phyloP scores from a whole-genome alignment of 805 yeast species.

The Suhomyces sp. region DNA sequence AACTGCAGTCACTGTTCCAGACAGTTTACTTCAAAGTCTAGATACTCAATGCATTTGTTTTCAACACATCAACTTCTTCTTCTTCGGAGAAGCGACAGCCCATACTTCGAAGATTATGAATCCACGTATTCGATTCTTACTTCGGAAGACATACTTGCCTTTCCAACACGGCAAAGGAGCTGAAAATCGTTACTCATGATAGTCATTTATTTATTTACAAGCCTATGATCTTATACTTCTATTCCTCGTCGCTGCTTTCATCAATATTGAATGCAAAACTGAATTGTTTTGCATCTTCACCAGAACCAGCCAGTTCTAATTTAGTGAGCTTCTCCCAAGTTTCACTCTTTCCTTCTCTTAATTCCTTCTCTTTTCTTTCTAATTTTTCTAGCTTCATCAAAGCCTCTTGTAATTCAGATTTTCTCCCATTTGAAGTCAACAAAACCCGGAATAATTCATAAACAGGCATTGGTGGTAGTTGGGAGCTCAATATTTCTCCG shows the following conservation, averaged over 20 bases:
- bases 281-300: constrained; percentile 15
- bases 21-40: too few relatives aligned
- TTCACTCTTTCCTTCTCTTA: constrained; percentile 41
- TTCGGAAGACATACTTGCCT: neutral
- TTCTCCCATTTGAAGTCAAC: constrained; percentile 40
- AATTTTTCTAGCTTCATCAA: constrained; percentile 30
- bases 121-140: neutral
- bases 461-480: constrained; percentile 52
- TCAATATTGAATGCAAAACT: constrained; percentile 34
- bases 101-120: neutral
- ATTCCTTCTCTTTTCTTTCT: constrained; percentile 30
- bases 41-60: too few relatives aligned
- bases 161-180: too few relatives aligned
- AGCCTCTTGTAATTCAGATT: constrained; percentile 31
- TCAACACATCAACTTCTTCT: too few relatives aligned
- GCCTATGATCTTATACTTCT: too few relatives aligned
- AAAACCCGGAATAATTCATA: constrained; percentile 59
- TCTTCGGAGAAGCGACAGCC: too few relatives aligned
- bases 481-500: constrained; percentile 47
- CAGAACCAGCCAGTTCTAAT: neutral
- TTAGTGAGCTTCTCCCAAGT: constrained; percentile 51
- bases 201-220: too few relatives aligned
- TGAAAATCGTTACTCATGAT: too few relatives aligned
- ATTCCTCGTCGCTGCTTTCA: constrained; percentile 23
- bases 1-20: too few relatives aligned